Conservation (phyloP, 345 rosid species). For the Lepidium didymum region DNA sequence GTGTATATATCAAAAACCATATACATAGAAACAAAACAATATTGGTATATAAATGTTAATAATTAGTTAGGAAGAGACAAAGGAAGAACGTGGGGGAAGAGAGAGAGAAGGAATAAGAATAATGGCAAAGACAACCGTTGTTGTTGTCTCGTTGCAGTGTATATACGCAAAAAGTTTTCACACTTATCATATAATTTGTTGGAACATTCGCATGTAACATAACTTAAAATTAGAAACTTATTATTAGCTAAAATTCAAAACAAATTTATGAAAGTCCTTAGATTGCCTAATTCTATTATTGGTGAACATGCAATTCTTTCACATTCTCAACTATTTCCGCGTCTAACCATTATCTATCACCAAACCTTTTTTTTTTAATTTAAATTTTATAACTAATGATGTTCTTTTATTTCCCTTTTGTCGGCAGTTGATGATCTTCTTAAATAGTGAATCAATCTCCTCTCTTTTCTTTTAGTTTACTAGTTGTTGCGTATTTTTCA, state of each 20-base stretch:
- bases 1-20: neutral
- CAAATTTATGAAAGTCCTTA: slow-evolving; percentile 19
- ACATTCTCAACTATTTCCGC: slow-evolving; percentile 8
- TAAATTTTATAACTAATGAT: neutral
- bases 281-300: slow-evolving; percentile 32
- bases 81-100: slow-evolving; percentile 17
- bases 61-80: slow-evolving; percentile 7
- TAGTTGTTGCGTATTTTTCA: neutral
- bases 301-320: slow-evolving; percentile 21
- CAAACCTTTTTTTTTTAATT: neutral
- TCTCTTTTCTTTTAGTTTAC: neutral
- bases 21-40: neutral
- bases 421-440: slow-evolving; percentile 10
- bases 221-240: neutral
- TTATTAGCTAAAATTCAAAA: neutral
- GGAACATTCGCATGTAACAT: neutral
- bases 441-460: neutral
- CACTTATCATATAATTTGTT: slow-evolving; percentile 3
- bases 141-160: slow-evolving; percentile 22
- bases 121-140: slow-evolving; percentile 3
- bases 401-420: neutral
- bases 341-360: slow-evolving; percentile 9
- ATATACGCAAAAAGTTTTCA: neutral
- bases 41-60: neutral
- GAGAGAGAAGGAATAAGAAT: slow-evolving; percentile 7